Conservation (phyloP, 352 stramenopile genomes). For the Globisporangium canariense region DNA sequence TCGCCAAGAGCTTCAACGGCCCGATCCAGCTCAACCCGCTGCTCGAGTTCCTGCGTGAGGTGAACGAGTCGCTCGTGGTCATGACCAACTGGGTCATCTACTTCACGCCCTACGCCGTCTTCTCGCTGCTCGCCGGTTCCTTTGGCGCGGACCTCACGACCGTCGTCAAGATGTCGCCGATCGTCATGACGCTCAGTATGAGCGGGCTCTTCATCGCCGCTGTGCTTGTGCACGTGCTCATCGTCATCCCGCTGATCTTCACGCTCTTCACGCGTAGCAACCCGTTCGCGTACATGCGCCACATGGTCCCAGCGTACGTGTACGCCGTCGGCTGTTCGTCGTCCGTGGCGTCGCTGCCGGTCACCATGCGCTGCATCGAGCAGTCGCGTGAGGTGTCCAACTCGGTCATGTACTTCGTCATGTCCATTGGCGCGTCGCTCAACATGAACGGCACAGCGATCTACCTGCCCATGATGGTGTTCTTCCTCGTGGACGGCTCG, state of each 20-base stretch:
- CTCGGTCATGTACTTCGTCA: slow-evolving; percentile 69
- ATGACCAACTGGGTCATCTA: slow-evolving; percentile 72
- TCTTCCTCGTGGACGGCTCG: slow-evolving; percentile 65
- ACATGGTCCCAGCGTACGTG: slow-evolving; percentile 68
- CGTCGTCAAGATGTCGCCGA: slow-evolving; percentile 39
- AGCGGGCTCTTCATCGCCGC: slow-evolving; percentile 36
- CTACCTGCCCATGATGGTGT: slow-evolving; percentile 68
- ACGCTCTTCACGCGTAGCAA: slow-evolving; percentile 56
- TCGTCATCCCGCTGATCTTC: slow-evolving; percentile 62
- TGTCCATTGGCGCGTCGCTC: slow-evolving; percentile 59
- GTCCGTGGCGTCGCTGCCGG: slow-evolving; percentile 63
- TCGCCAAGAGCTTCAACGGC: slow-evolving; percentile 70
- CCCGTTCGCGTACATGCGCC: slow-evolving; percentile 67
- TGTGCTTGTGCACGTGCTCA: slow-evolving; percentile 56
- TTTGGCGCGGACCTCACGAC: slow-evolving; percentile 40
- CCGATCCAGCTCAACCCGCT: slow-evolving; percentile 70
- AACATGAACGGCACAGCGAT: slow-evolving; percentile 79
- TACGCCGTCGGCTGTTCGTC: slow-evolving; percentile 73
- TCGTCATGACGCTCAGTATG: slow-evolving; percentile 42
- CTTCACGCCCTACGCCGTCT: slow-evolving; percentile 70
- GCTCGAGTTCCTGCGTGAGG: slow-evolving; percentile 72
- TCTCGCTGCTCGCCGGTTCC: slow-evolving; percentile 66
- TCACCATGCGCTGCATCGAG: slow-evolving; percentile 65
- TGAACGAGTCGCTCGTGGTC: slow-evolving; percentile 75
- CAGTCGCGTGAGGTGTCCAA: slow-evolving; percentile 45